Conservation (phyloP, 1,284 basidiomycete genomes). For the Neonothopanus nambi region DNA sequence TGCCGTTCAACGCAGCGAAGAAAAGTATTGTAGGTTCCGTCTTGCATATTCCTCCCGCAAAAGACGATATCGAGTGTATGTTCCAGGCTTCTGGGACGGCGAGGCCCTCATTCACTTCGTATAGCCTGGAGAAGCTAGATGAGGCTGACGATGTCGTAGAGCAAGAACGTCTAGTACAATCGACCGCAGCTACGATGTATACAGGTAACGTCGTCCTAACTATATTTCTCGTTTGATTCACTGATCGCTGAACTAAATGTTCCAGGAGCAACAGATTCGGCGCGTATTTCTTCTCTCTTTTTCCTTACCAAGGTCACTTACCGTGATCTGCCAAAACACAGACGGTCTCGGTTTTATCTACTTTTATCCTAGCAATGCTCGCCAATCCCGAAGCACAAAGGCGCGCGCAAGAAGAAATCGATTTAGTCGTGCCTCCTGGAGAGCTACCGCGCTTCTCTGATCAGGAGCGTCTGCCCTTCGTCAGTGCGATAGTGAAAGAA, state of each 20-base stretch:
- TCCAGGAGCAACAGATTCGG: slow-evolving; percentile 23
- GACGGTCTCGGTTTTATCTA: slow-evolving; percentile 22
- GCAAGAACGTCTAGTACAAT: slow-evolving; percentile 39
- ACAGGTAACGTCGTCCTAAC: slow-evolving; percentile 3
- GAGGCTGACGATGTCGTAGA: slow-evolving; percentile 16
- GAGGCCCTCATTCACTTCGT: slow-evolving; percentile 25
- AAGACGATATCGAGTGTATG: not conserved
- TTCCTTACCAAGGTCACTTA: slow-evolving; percentile 5
- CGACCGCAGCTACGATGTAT: slow-evolving; percentile 40
- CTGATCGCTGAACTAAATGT: not conserved
- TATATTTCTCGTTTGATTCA: not conserved
- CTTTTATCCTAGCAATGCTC: slow-evolving; percentile 39
- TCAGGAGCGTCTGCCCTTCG: slow-evolving; percentile 31
- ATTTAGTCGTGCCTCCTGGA: slow-evolving; percentile 29
- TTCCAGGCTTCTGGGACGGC: slow-evolving; percentile 22
- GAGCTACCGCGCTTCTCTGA: slow-evolving; percentile 35
- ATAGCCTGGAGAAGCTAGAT: slow-evolving; percentile 22
- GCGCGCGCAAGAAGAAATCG: slow-evolving; percentile 39
- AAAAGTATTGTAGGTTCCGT: slow-evolving; percentile 20
- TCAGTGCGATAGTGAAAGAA: slow-evolving; percentile 37
- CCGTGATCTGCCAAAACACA: slow-evolving; percentile 2
- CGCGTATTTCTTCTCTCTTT: slow-evolving; percentile 34
- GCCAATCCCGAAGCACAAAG: slow-evolving; percentile 32
- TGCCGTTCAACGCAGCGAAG: slow-evolving; percentile 26
- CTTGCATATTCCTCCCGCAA: no score